phyloP scores from a whole-genome alignment of 345 rosid species.

The Lagerstroemia speciosa region DNA sequence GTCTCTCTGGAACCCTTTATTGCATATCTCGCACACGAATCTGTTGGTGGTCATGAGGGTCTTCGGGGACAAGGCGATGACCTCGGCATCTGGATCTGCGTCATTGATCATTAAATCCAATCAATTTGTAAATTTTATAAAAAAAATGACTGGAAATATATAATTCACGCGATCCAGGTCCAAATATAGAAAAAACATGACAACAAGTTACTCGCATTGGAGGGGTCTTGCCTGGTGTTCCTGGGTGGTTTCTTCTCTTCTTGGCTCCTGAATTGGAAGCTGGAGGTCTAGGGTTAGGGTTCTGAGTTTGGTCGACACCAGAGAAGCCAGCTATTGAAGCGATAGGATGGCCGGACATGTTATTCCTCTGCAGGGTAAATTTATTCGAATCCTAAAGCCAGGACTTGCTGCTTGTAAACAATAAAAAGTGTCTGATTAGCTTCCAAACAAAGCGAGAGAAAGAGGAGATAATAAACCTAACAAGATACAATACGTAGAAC shows the following conservation, averaged over 20 bases:
- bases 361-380: constrained; percentile 29
- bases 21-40: constrained; percentile 88
- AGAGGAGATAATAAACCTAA: not conserved
- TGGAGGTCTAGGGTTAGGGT: constrained; percentile 63
- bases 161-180: not conserved
- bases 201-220: no score
- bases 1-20: constrained; percentile 94
- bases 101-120: not conserved
- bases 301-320: constrained; percentile 39
- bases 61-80: constrained; percentile 84
- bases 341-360: constrained; percentile 61
- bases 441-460: constrained; percentile 3
- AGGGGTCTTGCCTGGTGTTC: constrained; percentile 81
- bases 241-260: constrained; percentile 90
- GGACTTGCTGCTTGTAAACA: not conserved
- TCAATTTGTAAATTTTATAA: not conserved
- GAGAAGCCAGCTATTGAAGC: constrained; percentile 27
- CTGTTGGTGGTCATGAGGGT: constrained; percentile 90
- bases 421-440: not conserved
- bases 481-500: not conserved
- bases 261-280: constrained; percentile 44
- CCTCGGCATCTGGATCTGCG: constrained; percentile 97
- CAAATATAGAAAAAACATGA: not conserved
- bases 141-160: not conserved
- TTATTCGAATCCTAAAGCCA: constrained; percentile 28